Evolutionary conservation across 345 rosid species (phyloP), one percentile per base, ranked within the genome.

Genomic region (Eucalyptus urophylla): DNA sequence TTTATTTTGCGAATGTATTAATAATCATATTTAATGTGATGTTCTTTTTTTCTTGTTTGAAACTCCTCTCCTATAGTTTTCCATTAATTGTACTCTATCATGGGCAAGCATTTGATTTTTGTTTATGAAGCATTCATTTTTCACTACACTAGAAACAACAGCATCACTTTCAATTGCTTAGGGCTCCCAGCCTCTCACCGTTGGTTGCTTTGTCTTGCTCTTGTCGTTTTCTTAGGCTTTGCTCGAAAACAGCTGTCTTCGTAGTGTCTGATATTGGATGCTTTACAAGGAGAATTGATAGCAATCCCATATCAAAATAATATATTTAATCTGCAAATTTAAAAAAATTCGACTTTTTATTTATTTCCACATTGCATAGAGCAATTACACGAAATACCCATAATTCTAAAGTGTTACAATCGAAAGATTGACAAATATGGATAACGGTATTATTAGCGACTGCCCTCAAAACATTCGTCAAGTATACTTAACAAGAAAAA

Each of bases 401-500:
- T 69, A 8, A 33, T 16, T 69, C 2, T 5, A 11, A 16, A 31
- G 80, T 33, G 22, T 17, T 69, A 33, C 80, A 2, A 5, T 69
- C 0, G 12, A 33, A 33, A 69, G 24, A 33, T 69, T 5, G 12
- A 17, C 80, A 31, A 16, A 69, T 16, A 8, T 16, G 24, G 22
- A 33, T 33, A 33, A 33, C 7, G 12, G 7, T 33, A 8, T 31
- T 33, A 11, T 69, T 5, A 33, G 2, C 0, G 12, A 69, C 3
- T 8, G 2, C 11, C 21, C 24, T 33, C 13, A 37, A 8, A 21
- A 3, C 22, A 17, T 37, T 33, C 7, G 0, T 33, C 2, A 16
- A 31, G 43, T 33, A 31, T 33, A 33, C 43, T 31, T 17, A 33
- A 69, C 7, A 33, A 16, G 24, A 69, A 69, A 69, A 33, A n/a